Base-by-base conservation (phyloP, 1,284 basidiomycete genomes). In the Taiwanofungus camphoratus region DNA sequence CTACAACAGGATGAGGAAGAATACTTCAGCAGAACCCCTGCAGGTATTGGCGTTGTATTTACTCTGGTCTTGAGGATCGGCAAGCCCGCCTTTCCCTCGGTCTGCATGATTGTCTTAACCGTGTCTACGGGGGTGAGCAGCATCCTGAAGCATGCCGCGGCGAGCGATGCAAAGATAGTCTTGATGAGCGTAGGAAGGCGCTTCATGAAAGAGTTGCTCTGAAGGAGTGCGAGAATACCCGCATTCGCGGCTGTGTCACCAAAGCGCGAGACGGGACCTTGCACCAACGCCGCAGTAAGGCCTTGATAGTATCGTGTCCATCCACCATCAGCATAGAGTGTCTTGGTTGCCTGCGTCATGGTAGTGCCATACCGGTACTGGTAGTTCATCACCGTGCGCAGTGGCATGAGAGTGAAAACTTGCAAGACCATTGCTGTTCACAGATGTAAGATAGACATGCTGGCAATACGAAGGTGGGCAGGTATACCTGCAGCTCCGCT, bases 331-430 rank as follows among this genome's bases (percentile, higher is more conserved):
- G 65, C 61, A 57, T 84, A 87, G 16, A 94, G 76, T 3, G 78
- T 88, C 43, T 64, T 63, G 37, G 73, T 75, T 5, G 87, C 83
- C 39, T 75, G 63, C 2, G 76, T 79, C n/a, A 79, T 76, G 1
- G 78, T 74, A 0, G 83, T 84, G 6, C 92, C 92, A 58, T 82
- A 92, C 38, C 85, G 78, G 58, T 88, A 89, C 64, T 90, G 90
- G 60, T 89, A 92, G 69, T 94, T 94, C 91, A 94, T 93, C 44
- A 92, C 74, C 1, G 91, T 95, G 19, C 90, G 77, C 2, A 89
- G 62, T 2, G 87, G 87, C 88, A 93, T 93, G 42, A 92, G 73
- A 1, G 82, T 79, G 34, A 92, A 62, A 11, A 95, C 92, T 60
- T 94, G 92, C 3, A 94, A 68, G 6, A 94, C 75, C 91, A 93